Conservation (phyloP, 208 protist genomes). For the Trypanosoma melophagium region DNA sequence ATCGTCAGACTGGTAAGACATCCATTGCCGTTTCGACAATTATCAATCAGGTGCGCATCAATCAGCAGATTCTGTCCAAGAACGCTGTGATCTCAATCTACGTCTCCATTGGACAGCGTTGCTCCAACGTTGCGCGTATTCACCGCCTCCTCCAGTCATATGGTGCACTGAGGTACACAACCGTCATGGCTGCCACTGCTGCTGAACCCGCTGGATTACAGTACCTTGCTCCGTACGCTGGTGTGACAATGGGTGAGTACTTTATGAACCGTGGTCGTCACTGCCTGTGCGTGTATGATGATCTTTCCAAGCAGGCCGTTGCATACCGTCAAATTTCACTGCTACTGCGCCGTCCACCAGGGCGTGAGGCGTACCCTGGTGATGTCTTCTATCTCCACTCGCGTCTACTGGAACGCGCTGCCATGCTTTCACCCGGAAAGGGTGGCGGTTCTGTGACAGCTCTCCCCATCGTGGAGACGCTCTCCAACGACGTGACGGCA, state of each 20-base stretch:
- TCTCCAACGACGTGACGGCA: constrained; percentile 93
- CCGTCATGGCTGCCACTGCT: constrained; percentile 91
- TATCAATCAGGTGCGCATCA: constrained; percentile 92
- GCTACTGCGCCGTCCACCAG: constrained; percentile 89
- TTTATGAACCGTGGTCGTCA: constrained; percentile 93
- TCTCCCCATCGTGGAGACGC: constrained; percentile 92
- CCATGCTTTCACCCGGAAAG: constrained; percentile 83
- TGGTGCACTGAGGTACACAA: constrained; percentile 89
- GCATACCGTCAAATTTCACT: constrained; percentile 95
- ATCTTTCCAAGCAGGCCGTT: constrained; percentile 94
- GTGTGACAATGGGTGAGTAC: constrained; percentile 91
- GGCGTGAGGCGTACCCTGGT: constrained; percentile 93
- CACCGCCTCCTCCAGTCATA: constrained; percentile 76
- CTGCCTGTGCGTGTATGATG: constrained; percentile 92
- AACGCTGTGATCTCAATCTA: constrained; percentile 93
- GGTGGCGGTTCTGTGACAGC: constrained; percentile 90
- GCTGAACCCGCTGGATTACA: too few species aligned
- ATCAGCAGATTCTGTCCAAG: constrained; percentile 85
- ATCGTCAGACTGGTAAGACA: constrained; percentile 94
- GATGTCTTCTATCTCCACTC: constrained; percentile 96
- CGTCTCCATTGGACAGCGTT: constrained; percentile 92
- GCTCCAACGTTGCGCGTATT: constrained; percentile 92
- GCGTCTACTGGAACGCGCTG: constrained; percentile 90
- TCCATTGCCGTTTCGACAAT: constrained; percentile 93
- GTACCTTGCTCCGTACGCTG: constrained; percentile 92